phyloP scores from a whole-genome alignment of 2,329 filamentous ascomycete genomes.

The Ophiocordyceps australis region DNA sequence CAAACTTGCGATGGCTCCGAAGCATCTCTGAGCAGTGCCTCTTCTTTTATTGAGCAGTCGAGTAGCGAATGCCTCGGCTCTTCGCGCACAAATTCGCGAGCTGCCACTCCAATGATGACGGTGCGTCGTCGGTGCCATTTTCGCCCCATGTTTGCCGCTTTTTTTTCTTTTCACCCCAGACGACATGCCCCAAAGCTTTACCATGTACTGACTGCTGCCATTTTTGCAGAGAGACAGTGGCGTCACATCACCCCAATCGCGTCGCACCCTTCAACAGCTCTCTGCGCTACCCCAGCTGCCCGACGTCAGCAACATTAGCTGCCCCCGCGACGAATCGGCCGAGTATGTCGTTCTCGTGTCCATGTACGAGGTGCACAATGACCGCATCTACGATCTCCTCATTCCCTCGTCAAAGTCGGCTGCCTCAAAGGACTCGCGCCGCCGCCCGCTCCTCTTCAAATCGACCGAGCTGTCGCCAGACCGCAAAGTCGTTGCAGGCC shows the following conservation, averaged over 20 bases:
- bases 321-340: slow-evolving; percentile 39
- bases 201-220: no score
- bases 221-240: no score
- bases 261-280: no score
- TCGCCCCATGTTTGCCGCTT: no score
- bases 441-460: slow-evolving; percentile 82
- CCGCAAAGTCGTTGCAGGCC: slow-evolving; percentile 82
- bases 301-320: slow-evolving; percentile 50
- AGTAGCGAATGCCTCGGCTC: slow-evolving; percentile 46
- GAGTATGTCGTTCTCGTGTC: slow-evolving; percentile 83
- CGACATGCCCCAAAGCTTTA: no score
- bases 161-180: no score
- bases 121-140: slow-evolving; percentile 35
- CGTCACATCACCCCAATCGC: no score
- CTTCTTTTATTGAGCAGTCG: slow-evolving; percentile 60
- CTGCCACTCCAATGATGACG: slow-evolving; percentile 51
- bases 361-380: slow-evolving; percentile 99
- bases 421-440: slow-evolving; percentile 49
- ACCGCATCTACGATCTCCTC: slow-evolving; percentile 88
- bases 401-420: slow-evolving; percentile 41
- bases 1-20: slow-evolving; percentile 66
- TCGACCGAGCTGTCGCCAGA: slow-evolving; percentile 75
- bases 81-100: slow-evolving; percentile 42
- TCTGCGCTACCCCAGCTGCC: slow-evolving; percentile 58
- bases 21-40: slow-evolving; percentile 55